A percentile compares a stretch with the other conserved stretches of the same genome.
These are phyloP conservation scores for Aspergillus saccharolyticus DNA, from an alignment of 495 filamentous ascomycete genomes.

Conservation along the genomic window DNA sequence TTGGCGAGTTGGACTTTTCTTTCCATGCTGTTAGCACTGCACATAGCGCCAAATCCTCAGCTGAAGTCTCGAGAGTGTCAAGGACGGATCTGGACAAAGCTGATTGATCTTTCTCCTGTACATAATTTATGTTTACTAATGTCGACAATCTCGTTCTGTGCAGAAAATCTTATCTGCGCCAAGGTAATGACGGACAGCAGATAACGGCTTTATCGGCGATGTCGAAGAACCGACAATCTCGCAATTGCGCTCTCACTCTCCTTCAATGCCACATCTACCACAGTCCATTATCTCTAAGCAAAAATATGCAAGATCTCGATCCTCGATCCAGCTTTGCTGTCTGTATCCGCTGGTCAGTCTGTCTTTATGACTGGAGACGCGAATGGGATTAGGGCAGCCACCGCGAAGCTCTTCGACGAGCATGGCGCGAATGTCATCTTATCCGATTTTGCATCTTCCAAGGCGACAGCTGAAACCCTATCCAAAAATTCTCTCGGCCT, in stretches of 20 bases:
- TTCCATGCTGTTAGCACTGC: conserved; percentile 52
- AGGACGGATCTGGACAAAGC: conserved; percentile 20
- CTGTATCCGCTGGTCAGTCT: not conserved
- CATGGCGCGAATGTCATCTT: conserved; percentile 28
- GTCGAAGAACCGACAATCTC: not conserved
- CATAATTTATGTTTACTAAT: conserved; percentile 5
- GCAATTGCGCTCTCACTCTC: not conserved
- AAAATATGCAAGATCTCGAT: not conserved
- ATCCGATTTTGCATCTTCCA: conserved; percentile 21
- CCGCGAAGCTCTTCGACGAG: conserved; percentile 21
- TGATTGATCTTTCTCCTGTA: conserved; percentile 14
- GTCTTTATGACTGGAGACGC: conserved; percentile 37
- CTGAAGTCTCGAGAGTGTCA: conserved; percentile 24
- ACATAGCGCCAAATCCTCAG: conserved; percentile 30
- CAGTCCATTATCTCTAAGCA: not conserved
- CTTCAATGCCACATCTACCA: not conserved
- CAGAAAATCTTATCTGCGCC: not conserved
- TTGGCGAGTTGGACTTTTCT: conserved; percentile 79
- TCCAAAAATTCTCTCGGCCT: conserved; percentile 16
- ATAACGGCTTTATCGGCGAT: not conserved
- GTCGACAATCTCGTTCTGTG: not conserved
- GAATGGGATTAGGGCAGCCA: conserved; percentile 36
- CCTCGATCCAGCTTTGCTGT: not conserved
- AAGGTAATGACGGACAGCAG: not conserved
- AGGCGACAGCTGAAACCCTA: conserved; percentile 13